A percentile compares a stretch with the other conserved stretches of the same genome.
Evolutionary conservation across 2,329 filamentous ascomycete species (phyloP).

Genomic region (Zopfia rhizophila): DNA sequence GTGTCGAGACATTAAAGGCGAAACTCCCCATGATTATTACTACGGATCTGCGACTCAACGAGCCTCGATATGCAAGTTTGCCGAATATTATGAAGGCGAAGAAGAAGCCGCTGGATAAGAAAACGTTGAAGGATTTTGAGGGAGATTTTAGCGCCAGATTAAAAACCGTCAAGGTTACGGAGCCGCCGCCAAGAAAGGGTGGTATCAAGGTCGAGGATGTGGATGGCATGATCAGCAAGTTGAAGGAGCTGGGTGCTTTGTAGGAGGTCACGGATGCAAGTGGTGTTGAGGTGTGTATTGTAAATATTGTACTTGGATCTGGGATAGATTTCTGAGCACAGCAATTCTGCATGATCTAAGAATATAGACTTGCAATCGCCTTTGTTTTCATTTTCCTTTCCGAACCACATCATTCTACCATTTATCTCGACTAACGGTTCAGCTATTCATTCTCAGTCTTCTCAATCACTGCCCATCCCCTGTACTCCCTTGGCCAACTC

Average conservation of each 20-base stretch:
- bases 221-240: slow-evolving; percentile 88
- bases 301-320: slow-evolving; percentile 29
- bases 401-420: too few relatives aligned
- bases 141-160: slow-evolving; percentile 79
- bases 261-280: slow-evolving; percentile 53
- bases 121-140: slow-evolving; percentile 79
- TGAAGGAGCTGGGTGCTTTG: slow-evolving; percentile 95
- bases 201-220: slow-evolving; percentile 98
- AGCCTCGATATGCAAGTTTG: slow-evolving; percentile 92
- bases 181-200: slow-evolving; percentile 87
- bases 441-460: too few relatives aligned
- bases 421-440: too few relatives aligned
- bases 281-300: slow-evolving; percentile 11
- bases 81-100: slow-evolving; percentile 99
- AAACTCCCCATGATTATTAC: slow-evolving; percentile 94
- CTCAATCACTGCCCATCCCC: too few relatives aligned
- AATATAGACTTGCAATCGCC: too few relatives aligned
- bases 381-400: too few relatives aligned
- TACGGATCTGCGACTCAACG: slow-evolving; percentile 92
- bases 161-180: slow-evolving; percentile 89
- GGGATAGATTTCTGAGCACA: slow-evolving; percentile 18
- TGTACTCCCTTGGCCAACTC: slow-evolving; percentile 39
- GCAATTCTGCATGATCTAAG: slow-evolving; percentile 12
- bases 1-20: slow-evolving; percentile 86
- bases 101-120: slow-evolving; percentile 99